These are phyloP conservation scores for Excoecaria agallocha DNA, from an alignment of 345 rosid species.

Conservation along the genomic window DNA sequence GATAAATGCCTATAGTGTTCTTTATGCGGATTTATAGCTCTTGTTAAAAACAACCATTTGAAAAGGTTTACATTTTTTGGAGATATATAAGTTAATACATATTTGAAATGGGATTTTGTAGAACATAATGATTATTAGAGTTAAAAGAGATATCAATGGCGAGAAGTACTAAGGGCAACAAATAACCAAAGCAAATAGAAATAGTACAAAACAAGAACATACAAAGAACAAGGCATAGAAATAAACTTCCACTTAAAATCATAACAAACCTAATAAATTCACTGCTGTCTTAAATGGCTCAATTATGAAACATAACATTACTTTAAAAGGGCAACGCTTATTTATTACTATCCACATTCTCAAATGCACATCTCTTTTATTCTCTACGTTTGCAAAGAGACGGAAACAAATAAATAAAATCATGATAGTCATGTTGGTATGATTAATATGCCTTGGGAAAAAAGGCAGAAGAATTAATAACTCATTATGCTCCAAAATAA, in stretches of 20 bases:
- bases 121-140: slow-evolving; percentile 10
- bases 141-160: neutral
- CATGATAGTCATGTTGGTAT: no score
- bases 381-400: neutral
- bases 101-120: no score
- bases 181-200: slow-evolving; percentile 3
- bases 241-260: neutral
- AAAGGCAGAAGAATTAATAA: no score
- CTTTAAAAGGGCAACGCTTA: slow-evolving; percentile 15
- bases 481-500: no score
- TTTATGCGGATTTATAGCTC: no score
- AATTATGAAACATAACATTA: neutral
- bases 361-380: neutral
- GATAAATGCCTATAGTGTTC: no score
- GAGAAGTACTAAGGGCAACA: neutral
- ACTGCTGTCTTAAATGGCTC: neutral
- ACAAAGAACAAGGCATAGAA: slow-evolving; percentile 2
- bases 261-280: neutral
- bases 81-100: no score
- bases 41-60: no score
- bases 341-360: neutral
- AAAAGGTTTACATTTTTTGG: no score
- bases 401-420: no score
- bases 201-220: neutral
- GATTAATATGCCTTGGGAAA: no score